phyloP scores from a whole-genome alignment of 805 yeast species.

The Saccharomyces mikatae region DNA sequence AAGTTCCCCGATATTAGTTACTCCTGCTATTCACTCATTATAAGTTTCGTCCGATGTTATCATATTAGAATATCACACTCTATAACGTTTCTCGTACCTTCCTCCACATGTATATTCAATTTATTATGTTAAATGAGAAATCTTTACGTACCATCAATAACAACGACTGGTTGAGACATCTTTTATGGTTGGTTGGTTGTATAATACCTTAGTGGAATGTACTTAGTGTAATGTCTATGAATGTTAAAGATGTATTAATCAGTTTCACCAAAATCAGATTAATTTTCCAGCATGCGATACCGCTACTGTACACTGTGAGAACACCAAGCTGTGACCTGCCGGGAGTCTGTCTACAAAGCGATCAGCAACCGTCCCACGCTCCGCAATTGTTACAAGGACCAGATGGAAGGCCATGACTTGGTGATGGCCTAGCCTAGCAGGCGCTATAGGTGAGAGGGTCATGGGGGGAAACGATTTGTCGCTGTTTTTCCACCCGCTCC shows the following conservation, averaged over 20 bases:
- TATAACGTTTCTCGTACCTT: neutral
- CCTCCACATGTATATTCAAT: neutral
- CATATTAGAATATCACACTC: neutral
- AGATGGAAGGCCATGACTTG: neutral
- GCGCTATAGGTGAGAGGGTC: neutral
- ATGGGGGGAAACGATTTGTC: neutral
- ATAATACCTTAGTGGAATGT: neutral
- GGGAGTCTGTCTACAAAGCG: neutral
- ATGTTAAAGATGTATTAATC: neutral
- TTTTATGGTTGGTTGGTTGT: conserved; percentile 26
- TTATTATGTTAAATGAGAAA: neutral
- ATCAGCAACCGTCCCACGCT: neutral
- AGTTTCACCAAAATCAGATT: neutral
- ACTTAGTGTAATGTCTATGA: neutral
- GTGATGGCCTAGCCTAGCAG: neutral
- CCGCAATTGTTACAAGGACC: neutral
- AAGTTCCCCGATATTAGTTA: neutral
- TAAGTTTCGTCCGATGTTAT: neutral
- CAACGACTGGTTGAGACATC: conserved; percentile 83
- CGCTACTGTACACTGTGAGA: neutral
- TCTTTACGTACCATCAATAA: conserved; percentile 76
- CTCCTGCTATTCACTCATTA: neutral
- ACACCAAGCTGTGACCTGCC: neutral
- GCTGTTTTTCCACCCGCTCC: neutral
- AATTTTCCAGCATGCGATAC: neutral